phyloP scores from a whole-genome alignment of 2,329 filamentous ascomycete genomes.

The Arthroderma sp. region DNA sequence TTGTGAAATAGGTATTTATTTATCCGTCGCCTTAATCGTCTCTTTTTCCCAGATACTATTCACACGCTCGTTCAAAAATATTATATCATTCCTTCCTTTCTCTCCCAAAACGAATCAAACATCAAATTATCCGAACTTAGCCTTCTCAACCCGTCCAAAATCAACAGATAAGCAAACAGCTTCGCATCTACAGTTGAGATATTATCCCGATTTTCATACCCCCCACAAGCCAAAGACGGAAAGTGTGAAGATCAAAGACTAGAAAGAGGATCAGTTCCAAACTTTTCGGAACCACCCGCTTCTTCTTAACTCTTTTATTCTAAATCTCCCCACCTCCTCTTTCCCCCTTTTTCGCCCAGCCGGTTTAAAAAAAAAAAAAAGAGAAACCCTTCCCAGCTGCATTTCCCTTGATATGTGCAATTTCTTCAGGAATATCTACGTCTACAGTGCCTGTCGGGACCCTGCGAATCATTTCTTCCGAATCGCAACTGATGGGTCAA shows the following conservation, averaged over 20 bases:
- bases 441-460: conserved; percentile 58
- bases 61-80: neutral
- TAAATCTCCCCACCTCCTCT: neutral
- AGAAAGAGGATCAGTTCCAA: neutral
- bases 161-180: too few species aligned
- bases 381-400: neutral
- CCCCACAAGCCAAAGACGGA: neutral
- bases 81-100: neutral
- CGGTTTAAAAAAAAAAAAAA: neutral
- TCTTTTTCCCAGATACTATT: neutral
- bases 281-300: neutral
- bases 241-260: neutral
- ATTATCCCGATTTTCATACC: neutral
- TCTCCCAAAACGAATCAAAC: too few species aligned
- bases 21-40: neutral
- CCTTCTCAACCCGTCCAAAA: too few species aligned
- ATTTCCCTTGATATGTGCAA: conserved; percentile 35
- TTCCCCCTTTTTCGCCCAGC: neutral
- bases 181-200: too few species aligned
- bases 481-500: conserved; percentile 54
- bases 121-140: too few species aligned
- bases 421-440: conserved; percentile 64
- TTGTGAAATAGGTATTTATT: neutral
- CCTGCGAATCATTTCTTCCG: conserved; percentile 59
- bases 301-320: neutral